phyloP scores from a whole-genome alignment of 345 rosid genomes.

The Mercurialis annua region DNA sequence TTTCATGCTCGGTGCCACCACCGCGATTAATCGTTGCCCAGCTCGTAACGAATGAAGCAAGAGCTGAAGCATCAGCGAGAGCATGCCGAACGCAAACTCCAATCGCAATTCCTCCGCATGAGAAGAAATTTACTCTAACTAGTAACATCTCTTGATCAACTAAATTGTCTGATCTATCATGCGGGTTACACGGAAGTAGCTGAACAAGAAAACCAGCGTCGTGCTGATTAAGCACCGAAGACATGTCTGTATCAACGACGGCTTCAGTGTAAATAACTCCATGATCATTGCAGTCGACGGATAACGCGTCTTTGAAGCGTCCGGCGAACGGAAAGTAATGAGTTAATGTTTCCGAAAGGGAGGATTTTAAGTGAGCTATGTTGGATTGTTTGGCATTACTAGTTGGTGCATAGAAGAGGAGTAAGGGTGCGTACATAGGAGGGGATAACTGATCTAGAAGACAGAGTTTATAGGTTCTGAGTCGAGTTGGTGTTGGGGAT shows the following conservation, averaged over 20 bases:
- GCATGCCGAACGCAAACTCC: constrained; percentile 15
- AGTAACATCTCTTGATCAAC: not conserved
- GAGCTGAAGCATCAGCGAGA: constrained; percentile 16
- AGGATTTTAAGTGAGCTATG: not conserved
- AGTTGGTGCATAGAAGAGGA: constrained; percentile 6
- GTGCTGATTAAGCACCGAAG: not conserved
- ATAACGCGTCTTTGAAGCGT: not conserved
- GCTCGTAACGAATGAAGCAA: constrained; percentile 1
- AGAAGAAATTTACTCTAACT: constrained; percentile 16
- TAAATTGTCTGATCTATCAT: not conserved
- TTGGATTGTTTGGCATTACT: not conserved
- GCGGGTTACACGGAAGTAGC: constrained; percentile 2
- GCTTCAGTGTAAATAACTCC: constrained; percentile 5
- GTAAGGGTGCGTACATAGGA: not conserved
- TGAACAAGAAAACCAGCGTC: not conserved
- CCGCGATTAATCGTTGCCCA: constrained; percentile 11
- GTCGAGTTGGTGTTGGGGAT: no score
- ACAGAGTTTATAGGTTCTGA: constrained; percentile 6
- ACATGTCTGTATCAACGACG: not conserved
- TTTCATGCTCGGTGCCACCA: no score
- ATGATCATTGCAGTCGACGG: no score
- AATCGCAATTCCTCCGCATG: constrained; percentile 21
- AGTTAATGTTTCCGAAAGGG: constrained; percentile 7
- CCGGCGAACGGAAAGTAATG: constrained; percentile 10
- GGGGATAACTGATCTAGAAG: constrained; percentile 14